Base-by-base conservation (phyloP, 768 basidiomycete genomes). In the Termitomyces sp. region DNA sequence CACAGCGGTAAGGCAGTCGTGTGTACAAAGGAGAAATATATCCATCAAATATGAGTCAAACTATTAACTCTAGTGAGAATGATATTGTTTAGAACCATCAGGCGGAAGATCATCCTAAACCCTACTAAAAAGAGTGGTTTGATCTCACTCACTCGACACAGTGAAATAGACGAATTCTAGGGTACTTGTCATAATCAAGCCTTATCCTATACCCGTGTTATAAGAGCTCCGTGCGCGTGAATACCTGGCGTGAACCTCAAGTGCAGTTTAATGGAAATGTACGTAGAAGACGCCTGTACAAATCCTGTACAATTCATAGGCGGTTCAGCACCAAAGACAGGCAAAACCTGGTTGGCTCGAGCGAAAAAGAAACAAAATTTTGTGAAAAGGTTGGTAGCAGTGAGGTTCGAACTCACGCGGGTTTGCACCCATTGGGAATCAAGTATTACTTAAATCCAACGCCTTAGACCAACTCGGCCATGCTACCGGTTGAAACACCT, bases 321-420 rank as follows among this genome's bases (percentile, higher is more conserved):
- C n/a, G n/a, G n/a, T n/a, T 2, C 7, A 34, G 33, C 5, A 36
- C 15, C 34, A 36, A 36, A 36, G 5, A 18, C 16, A 39, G 18
- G 6, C 16, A 16, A 39, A 1, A 18, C 7, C n/a, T n/a, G n/a
- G n/a, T n/a, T n/a, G n/a, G n/a, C n/a, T n/a, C n/a, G n/a, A n/a
- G n/a, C n/a, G n/a, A n/a, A n/a, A n/a, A n/a, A n/a, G 33, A 12
- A 9, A 9, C 9, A 33, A 15, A 50, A 50, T 8, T 9, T 4
- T n/a, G n/a, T n/a, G n/a, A 66, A 57, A 54, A 51, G 26, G 9
- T 48, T 88, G 86, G 85, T 84, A 85, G 83, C 84, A 83, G 88
- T 86, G 87, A 88, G 88, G 85, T 87, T 89, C 87, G 87, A 89
- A 90, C 88, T 88, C 88, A 85, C 87, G 88, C 86, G 87, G 86